These are phyloP conservation scores for Chaetomium olivaceum DNA, from an alignment of 2,329 filamentous ascomycete genomes.

Conservation along the genomic window DNA sequence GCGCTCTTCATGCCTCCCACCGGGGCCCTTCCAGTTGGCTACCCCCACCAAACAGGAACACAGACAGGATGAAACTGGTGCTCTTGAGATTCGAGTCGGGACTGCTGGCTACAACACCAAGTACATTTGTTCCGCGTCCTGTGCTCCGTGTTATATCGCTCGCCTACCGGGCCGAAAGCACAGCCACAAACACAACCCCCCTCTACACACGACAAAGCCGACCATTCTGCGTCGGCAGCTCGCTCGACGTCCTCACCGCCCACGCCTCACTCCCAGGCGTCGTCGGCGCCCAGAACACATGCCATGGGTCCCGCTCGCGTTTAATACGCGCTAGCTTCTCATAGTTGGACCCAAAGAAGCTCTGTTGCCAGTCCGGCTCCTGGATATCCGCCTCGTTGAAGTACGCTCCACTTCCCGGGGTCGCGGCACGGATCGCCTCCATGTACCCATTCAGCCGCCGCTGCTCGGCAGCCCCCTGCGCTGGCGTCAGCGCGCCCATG, in stretches of 20 bases:
- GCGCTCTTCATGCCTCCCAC: slow-evolving; percentile 11
- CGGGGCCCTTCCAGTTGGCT: neutral
- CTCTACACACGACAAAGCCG: slow-evolving; percentile 25
- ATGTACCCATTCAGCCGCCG: slow-evolving; percentile 22
- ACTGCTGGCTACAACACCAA: neutral
- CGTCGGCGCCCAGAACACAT: slow-evolving; percentile 29
- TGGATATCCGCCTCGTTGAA: slow-evolving; percentile 46
- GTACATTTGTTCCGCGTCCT: neutral
- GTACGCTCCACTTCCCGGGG: slow-evolving; percentile 39
- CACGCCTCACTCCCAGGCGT: slow-evolving; percentile 44
- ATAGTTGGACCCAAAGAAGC: slow-evolving; percentile 39
- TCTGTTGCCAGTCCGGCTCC: slow-evolving; percentile 39
- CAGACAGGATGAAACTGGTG: neutral
- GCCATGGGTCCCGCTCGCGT: slow-evolving; percentile 26
- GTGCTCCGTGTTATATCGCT: neutral
- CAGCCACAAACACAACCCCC: neutral
- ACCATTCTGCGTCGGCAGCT: slow-evolving; percentile 37
- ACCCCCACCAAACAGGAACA: neutral
- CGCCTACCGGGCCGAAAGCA: neutral
- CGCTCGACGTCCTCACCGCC: slow-evolving; percentile 40
- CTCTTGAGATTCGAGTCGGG: neutral
- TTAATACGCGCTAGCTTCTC: slow-evolving; percentile 23
- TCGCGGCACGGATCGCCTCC: slow-evolving; percentile 32
- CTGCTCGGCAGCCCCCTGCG: slow-evolving; percentile 20
- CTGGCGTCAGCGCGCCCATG: slow-evolving; percentile 16